Evolutionary conservation across 192 early-diverging fungal species (phyloP).

Genomic region (Paraglomus occultum): DNA sequence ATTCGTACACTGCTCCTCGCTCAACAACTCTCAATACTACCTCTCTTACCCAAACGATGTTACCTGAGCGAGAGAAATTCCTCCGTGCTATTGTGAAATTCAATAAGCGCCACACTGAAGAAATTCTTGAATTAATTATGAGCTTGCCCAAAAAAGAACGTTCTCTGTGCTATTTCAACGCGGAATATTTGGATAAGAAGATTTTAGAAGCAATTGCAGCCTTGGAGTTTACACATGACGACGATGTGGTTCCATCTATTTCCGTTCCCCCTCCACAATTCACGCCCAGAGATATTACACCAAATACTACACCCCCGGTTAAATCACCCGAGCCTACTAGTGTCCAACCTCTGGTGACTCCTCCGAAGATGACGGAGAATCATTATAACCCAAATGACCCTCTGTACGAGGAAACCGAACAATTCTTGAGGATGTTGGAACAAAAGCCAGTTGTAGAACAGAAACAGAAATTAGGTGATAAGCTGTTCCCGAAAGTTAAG

Average conservation of each 20-base stretch:
- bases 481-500: slow-evolving; percentile 42
- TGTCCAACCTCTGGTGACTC: background rate
- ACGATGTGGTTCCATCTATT: background rate
- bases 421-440: slow-evolving; percentile 32
- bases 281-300: background rate
- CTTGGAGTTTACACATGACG: slow-evolving; percentile 32
- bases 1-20: background rate
- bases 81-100: slow-evolving; percentile 33
- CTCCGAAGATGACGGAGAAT: background rate
- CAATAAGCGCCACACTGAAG: slow-evolving; percentile 25
- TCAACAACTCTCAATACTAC: background rate
- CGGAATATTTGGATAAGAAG: slow-evolving; percentile 40
- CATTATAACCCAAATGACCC: slow-evolving; percentile 2
- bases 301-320: slow-evolving; percentile 12
- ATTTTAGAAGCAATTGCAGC: slow-evolving; percentile 37
- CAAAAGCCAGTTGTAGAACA: slow-evolving; percentile 32
- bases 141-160: slow-evolving; percentile 45
- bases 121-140: slow-evolving; percentile 47
- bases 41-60: background rate
- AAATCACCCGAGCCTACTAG: background rate
- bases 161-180: slow-evolving; percentile 45
- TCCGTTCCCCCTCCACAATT: background rate
- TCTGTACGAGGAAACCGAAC: slow-evolving; percentile 27
- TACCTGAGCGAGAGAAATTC: slow-evolving; percentile 36
- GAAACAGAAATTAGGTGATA: slow-evolving; percentile 43